Evolutionary conservation across 768 basidiomycete species (phyloP).

Genomic region (Trametes meyenii): DNA sequence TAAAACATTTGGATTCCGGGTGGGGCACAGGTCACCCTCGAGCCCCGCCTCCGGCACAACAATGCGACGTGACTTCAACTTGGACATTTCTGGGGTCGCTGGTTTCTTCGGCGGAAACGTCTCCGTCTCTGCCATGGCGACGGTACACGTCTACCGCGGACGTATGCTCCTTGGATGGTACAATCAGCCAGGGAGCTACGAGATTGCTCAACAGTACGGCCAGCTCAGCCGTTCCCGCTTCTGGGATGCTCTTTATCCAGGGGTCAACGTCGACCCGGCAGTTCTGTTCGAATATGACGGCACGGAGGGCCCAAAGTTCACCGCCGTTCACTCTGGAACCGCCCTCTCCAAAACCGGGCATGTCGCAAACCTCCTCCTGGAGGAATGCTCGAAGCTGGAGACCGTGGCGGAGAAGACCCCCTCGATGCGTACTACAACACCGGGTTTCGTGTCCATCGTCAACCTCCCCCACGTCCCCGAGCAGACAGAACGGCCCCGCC

Average conservation of each 20-base stretch:
- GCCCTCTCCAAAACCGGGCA: not conserved
- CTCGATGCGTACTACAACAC: not conserved
- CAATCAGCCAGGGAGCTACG: not conserved
- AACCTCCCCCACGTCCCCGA: not conserved
- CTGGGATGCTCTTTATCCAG: not conserved
- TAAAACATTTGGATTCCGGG: no score
- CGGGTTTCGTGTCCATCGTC: not conserved
- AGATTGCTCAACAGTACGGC: not conserved
- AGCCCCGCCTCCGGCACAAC: no score
- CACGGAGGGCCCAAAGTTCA: not conserved
- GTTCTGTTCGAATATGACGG: not conserved
- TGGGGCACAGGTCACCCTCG: no score
- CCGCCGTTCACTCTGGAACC: not conserved
- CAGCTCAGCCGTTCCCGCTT: not conserved
- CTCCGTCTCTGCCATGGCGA: not conserved
- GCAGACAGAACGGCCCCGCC: not conserved
- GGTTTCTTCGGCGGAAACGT: not conserved
- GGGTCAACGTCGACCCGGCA: not conserved
- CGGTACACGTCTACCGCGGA: not conserved
- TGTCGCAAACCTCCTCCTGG: not conserved
- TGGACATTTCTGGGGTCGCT: not conserved
- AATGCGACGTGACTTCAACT: not conserved
- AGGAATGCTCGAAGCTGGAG: not conserved
- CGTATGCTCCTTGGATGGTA: not conserved
- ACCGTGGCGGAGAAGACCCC: not conserved